These are phyloP conservation scores for Adansonia digitata DNA, from an alignment of 345 rosid species.

Conservation along the genomic window DNA sequence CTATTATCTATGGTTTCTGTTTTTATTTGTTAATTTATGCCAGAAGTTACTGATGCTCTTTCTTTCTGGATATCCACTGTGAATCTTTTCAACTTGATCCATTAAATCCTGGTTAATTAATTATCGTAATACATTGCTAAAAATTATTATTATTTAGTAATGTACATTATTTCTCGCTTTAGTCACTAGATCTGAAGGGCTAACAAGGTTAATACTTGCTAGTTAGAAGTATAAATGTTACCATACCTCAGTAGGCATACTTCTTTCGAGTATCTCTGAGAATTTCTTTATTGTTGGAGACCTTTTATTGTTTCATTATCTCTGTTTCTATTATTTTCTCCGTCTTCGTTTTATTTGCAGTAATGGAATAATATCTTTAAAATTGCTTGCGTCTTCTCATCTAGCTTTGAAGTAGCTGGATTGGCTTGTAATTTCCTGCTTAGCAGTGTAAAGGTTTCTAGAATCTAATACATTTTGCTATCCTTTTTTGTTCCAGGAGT, in stretches of 20 bases:
- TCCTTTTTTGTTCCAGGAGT: constrained; percentile 35
- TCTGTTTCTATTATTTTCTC: background rate
- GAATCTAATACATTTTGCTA: background rate
- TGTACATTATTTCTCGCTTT: background rate
- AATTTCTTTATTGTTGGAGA: background rate
- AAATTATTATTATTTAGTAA: background rate
- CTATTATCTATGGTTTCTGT: background rate
- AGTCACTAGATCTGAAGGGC: background rate
- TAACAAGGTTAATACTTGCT: background rate
- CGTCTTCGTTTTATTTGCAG: background rate
- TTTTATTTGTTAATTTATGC: background rate
- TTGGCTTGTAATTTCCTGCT: background rate
- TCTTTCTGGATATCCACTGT: background rate
- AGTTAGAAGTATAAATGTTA: background rate
- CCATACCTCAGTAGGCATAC: background rate
- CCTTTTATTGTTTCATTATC: background rate
- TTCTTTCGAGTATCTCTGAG: background rate
- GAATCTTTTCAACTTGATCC: background rate
- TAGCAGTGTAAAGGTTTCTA: background rate
- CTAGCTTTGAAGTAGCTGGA: background rate
- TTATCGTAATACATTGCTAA: background rate
- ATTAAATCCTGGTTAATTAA: background rate
- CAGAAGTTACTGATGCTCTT: background rate
- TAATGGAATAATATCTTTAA: background rate
- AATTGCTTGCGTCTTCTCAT: background rate